phyloP scores from a whole-genome alignment of 306 rosid species.

The Fragaria vesca region DNA sequence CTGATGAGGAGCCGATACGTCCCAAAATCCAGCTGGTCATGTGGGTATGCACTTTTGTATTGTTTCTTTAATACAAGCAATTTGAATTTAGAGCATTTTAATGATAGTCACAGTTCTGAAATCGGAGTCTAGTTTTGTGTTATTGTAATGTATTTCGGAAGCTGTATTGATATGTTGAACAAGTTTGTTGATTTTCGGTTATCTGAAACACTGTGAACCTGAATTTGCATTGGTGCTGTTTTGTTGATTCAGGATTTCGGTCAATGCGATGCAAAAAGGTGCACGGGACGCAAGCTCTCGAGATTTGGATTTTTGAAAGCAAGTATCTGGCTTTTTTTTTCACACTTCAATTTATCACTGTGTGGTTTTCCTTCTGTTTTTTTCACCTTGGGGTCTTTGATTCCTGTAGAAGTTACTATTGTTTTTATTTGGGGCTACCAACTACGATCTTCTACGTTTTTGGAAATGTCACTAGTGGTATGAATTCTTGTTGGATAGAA shows the following conservation, averaged over 20 bases:
- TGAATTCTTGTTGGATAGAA: neutral
- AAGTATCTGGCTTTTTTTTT: conserved; percentile 38
- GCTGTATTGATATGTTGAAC: neutral
- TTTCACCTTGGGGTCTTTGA: neutral
- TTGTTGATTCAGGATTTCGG: conserved; percentile 76
- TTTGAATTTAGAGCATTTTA: neutral
- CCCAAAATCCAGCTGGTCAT: conserved; percentile 80
- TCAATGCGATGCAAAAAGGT: conserved; percentile 87
- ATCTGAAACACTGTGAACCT: neutral
- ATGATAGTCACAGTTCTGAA: neutral
- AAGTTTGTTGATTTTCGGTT: neutral
- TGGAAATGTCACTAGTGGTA: neutral
- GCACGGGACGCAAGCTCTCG: conserved; percentile 95
- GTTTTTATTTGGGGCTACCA: neutral
- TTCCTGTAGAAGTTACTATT: neutral
- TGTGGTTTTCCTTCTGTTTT: neutral
- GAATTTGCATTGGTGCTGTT: conserved; percentile 27
- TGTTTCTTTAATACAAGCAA: neutral
- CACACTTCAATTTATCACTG: neutral
- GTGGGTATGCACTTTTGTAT: conserved; percentile 65
- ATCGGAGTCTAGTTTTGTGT: neutral
- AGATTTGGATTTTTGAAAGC: conserved; percentile 75
- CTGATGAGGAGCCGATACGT: conserved; percentile 44
- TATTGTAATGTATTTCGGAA: neutral
- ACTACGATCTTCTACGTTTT: neutral